These are phyloP conservation scores for Xanthoconium separans DNA, from an alignment of 1,284 basidiomycete genomes.

Conservation along the genomic window DNA sequence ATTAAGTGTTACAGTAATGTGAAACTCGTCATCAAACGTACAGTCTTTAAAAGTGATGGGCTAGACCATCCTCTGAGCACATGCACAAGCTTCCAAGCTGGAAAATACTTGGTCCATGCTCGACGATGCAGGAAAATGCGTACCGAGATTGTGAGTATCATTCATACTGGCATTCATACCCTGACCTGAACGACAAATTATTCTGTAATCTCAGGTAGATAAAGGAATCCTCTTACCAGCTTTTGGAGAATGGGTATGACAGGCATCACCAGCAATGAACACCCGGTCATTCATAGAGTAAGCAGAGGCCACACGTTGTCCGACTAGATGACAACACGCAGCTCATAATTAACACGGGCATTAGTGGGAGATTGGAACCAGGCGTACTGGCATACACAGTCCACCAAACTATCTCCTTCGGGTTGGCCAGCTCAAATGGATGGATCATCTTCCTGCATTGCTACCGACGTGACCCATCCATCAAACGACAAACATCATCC, in stretches of 20 bases:
- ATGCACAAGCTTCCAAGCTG: conserved; percentile 75
- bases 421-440: too few species aligned
- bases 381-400: too few species aligned
- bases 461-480: too few species aligned
- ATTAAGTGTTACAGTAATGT: neutral
- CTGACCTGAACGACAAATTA: conserved; percentile 35
- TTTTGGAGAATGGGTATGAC: conserved; percentile 87
- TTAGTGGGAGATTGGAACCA: too few species aligned
- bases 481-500: too few species aligned
- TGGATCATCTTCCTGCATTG: too few species aligned
- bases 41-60: conserved; percentile 67
- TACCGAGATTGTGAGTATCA: conserved; percentile 76
- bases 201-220: neutral
- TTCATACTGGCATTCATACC: conserved; percentile 80
- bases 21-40: conserved; percentile 33
- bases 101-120: neutral
- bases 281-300: conserved; percentile 68
- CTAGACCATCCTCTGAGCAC: conserved; percentile 72
- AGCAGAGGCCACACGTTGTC: conserved; percentile 70
- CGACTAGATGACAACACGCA: conserved; percentile 37
- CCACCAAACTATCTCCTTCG: too few species aligned
- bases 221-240: conserved; percentile 39
- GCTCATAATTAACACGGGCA: too few species aligned
- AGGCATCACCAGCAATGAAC: conserved; percentile 82
- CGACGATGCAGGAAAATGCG: neutral